Evolutionary conservation across 805 yeast genomes (phyloP).

Genomic region (Millerozyma miso): DNA sequence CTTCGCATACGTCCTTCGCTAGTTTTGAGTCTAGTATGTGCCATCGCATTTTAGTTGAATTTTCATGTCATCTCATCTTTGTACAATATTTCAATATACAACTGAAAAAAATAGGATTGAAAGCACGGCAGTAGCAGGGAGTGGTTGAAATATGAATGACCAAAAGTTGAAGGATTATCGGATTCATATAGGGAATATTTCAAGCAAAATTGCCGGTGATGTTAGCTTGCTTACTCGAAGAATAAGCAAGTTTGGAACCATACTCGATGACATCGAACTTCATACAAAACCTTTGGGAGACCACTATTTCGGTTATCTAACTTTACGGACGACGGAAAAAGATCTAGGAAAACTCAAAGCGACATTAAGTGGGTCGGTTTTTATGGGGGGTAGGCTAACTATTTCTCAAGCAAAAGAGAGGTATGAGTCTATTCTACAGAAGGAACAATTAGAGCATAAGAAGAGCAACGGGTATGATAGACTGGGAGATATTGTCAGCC

Average conservation of each 20-base stretch:
- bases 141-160: no score
- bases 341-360: conserved; percentile 47
- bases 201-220: conserved; percentile 46
- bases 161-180: conserved; percentile 15
- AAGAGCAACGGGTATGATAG: not conserved
- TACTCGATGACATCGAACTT: conserved; percentile 44
- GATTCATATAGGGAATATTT: conserved; percentile 67
- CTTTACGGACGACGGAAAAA: conserved; percentile 47
- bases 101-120: no score
- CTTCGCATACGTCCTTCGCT: no score
- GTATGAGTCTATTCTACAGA: conserved; percentile 23
- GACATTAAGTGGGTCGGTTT: conserved; percentile 66
- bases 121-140: no score
- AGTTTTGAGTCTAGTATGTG: no score
- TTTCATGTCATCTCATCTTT: conserved; percentile 2
- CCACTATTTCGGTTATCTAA: conserved; percentile 61
- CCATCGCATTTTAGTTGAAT: not conserved
- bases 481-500: not conserved
- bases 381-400: conserved; percentile 65
- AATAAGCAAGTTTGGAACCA: conserved; percentile 58
- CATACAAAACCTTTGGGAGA: conserved; percentile 54
- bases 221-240: conserved; percentile 48
- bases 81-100: not conserved
- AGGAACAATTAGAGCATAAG: conserved; percentile 4
- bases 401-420: conserved; percentile 61